phyloP scores from a whole-genome alignment of 192 early-diverging fungal genomes.

The Coemansia sp. region DNA sequence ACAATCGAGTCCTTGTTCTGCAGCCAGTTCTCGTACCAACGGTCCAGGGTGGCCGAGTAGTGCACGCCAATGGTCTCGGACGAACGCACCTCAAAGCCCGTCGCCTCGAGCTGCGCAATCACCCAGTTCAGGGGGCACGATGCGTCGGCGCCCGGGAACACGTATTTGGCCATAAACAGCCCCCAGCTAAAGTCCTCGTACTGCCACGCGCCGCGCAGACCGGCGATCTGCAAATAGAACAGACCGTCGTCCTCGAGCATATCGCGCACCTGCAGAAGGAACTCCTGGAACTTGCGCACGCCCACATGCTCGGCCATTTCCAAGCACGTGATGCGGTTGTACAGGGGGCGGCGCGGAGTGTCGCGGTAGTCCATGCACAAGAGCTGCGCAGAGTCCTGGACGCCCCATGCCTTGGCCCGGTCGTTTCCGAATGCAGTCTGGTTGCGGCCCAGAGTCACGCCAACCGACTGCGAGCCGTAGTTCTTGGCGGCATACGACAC shows the following conservation, averaged over 20 bases:
- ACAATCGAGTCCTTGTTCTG: conserved; percentile 83
- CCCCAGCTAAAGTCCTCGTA: conserved; percentile 87
- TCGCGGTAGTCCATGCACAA: conserved; percentile 98
- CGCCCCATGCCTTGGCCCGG: conserved; percentile 79
- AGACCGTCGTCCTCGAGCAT: conserved; percentile 97
- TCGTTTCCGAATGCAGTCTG: conserved; percentile 87
- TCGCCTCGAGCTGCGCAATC: conserved; percentile 85
- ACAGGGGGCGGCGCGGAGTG: conserved; percentile 83
- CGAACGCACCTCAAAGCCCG: conserved; percentile 90
- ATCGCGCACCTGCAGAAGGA: conserved; percentile 88
- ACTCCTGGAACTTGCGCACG: conserved; percentile 85
- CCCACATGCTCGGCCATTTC: conserved; percentile 99
- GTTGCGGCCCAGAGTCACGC: conserved; percentile 90
- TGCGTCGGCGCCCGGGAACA: conserved; percentile 98
- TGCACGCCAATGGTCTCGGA: conserved; percentile 93
- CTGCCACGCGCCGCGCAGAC: conserved; percentile 80
- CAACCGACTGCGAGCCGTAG: conserved; percentile 85
- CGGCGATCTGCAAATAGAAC: conserved; percentile 98
- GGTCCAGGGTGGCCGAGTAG: conserved; percentile 92
- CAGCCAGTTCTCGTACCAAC: conserved; percentile 99
- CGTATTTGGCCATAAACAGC: conserved; percentile 98
- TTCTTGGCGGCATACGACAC: conserved; percentile 86
- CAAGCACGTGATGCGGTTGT: conserved; percentile 95
- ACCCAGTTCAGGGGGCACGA: conserved; percentile 96
- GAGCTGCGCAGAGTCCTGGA: conserved; percentile 74